phyloP scores from a whole-genome alignment of 768 basidiomycete species.

The Lentinula raphanica region DNA sequence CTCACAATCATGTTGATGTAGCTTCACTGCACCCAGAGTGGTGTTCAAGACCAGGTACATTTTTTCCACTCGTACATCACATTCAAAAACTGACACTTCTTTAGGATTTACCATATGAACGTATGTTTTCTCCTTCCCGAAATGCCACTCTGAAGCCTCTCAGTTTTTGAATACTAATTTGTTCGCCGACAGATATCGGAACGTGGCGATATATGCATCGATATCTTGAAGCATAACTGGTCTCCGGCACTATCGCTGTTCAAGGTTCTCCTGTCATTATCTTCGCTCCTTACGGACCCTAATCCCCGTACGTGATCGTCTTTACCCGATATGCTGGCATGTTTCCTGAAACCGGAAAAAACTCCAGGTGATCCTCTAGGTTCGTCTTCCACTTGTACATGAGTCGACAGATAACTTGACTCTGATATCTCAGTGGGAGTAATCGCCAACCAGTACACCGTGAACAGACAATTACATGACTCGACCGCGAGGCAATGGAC shows the following conservation, averaged over 20 bases:
- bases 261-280: conserved; percentile 92
- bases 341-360: conserved; percentile 6
- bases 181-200: conserved; percentile 54
- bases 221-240: conserved; percentile 93
- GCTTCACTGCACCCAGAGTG: conserved; percentile 79
- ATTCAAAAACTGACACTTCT: not conserved
- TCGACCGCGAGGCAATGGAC: conserved; percentile 77
- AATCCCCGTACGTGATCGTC: conserved; percentile 68
- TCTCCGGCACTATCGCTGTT: conserved; percentile 89
- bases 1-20: conserved; percentile 26
- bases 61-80: not conserved
- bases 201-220: conserved; percentile 74
- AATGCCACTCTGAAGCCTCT: not conserved
- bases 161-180: conserved; percentile 1
- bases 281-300: conserved; percentile 88
- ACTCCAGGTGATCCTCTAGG: conserved; percentile 65
- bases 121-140: conserved; percentile 23
- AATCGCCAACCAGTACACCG: conserved; percentile 65
- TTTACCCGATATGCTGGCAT: not conserved
- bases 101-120: conserved; percentile 87
- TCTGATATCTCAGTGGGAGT: conserved; percentile 36
- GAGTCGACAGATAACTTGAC: not conserved
- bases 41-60: conserved; percentile 65
- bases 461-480: conserved; percentile 68
- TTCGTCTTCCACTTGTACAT: conserved; percentile 22